A percentile compares a stretch with the other conserved stretches of the same genome.
These are phyloP conservation scores for Cochlearia excelsa DNA, from an alignment of 345 rosid genomes.

Conservation along the genomic window DNA sequence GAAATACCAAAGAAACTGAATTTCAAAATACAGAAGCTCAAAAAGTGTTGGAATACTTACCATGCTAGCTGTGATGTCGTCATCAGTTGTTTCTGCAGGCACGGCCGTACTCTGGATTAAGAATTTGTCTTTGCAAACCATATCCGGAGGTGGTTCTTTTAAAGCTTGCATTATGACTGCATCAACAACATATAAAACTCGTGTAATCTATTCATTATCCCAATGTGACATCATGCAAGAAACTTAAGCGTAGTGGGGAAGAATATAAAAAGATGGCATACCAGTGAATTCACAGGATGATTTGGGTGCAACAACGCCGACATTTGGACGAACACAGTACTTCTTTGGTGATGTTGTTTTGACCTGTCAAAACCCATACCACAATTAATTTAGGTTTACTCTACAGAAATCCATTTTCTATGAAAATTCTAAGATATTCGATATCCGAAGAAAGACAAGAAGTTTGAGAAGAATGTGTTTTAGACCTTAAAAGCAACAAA, in stretches of 20 bases:
- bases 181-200: constrained; percentile 19
- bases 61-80: constrained; percentile 61
- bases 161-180: constrained; percentile 96
- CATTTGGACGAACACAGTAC: constrained; percentile 90
- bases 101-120: constrained; percentile 85
- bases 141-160: constrained; percentile 60
- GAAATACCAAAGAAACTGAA: constrained; percentile 4
- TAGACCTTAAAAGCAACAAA: constrained; percentile 91
- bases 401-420: neutral
- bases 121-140: constrained; percentile 95
- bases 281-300: constrained; percentile 68
- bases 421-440: constrained; percentile 1
- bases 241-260: neutral
- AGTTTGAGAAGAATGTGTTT: constrained; percentile 5
- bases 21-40: constrained; percentile 18
- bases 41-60: constrained; percentile 39
- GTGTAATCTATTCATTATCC: too few species aligned
- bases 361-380: constrained; percentile 52
- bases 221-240: too few species aligned
- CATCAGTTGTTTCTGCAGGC: constrained; percentile 61
- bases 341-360: constrained; percentile 95
- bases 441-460: constrained; percentile 14
- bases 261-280: constrained; percentile 31
- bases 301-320: constrained; percentile 68
- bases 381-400: constrained; percentile 13